Base-by-base conservation (phyloP, 1,284 basidiomycete species). In the Sparassis latifolia region DNA sequence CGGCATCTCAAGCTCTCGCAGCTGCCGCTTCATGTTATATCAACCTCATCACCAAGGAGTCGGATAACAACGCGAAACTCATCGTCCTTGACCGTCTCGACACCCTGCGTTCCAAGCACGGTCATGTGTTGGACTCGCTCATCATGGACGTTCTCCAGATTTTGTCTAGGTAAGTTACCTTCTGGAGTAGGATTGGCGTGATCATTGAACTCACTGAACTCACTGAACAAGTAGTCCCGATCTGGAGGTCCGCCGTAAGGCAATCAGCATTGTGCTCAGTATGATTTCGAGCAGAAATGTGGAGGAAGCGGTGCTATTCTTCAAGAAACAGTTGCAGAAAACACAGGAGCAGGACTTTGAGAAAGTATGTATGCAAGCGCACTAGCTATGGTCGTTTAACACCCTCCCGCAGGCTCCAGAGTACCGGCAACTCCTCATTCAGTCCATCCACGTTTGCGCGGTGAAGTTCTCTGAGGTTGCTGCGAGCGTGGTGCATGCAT, bases 391-490 rank as follows among this genome's bases (percentile, higher is more conserved):
- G 29, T 6, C 41, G 27, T 33, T 55, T 40, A 48, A 58, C 47
- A 49, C 47, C 53, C n/a, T 20, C 10, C 31, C 49, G 12, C 63
- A 93, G 89, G 88, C 89, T 48, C 77, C 92, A 7, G 96, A 99
- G 66, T 98, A 98, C 71, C 83, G 96, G 44, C 96, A 98, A 65
- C 79, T 99, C 1, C 82, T 99, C 55, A 98, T 99, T 60, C 95
- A 98, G 69, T 94, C 90, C 46, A 97, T 99, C 60, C 97, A 99
- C 68, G 80, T 97, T 47, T 96, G 92, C 62, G 96, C 96, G 5
- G 89, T 98, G 77, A 91, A 89, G 62, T 98, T 97, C 76, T 94
- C 92, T n/a, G 96, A 99, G 68, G 92, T 99, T 10, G 96, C 96
- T 2, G 90, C 91, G 3, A 94, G 89, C 58, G 96, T 99, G 44